Base-by-base conservation (phyloP, 164 flowering plant species). In the Chimonanthus praecox region DNA sequence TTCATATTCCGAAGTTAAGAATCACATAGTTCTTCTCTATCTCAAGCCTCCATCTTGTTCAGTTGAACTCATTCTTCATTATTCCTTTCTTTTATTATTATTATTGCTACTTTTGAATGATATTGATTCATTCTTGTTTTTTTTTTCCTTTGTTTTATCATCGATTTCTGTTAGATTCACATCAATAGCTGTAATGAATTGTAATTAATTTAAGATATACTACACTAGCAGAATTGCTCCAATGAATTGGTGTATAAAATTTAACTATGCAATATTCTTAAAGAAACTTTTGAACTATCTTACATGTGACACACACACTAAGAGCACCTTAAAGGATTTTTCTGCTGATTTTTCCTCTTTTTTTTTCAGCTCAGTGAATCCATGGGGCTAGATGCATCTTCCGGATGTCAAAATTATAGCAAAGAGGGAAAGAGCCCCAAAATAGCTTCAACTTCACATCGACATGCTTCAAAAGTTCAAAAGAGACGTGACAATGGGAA, bases 361-460 rank as follows among this genome's bases (percentile, higher is more conserved):
- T 64, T 78, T 15, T 76, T 75, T 82, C 84, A 88, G 90, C 48
- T 47, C 15, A 68, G 33, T 71, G 61, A 46, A 67, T 83, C 50
- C 58, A 91, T 93, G 94, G 84, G 82, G 72, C 66, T 78, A 67
- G 83, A 82, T 60, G 83, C 85, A 84, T 90, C 85, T 69, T 64
- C 80, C 74, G 90, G 90, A 49, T 84, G 84, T 68, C 87, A 83
- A 21, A 85, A 85, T 77, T 77, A 75, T 47, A 73, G 85, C 77
- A 73, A 76, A 49, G 80, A 80, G 78, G 16, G 60, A 54, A 79
- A 76, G 65, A 87, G 85, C 75, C 90, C 94, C 7, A 87, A 81
- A 51, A 83, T 83, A 11, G 85, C 83, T 76, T 87, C 83, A 75
- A 85, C 81, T 43, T 70, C 88, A 68, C 82, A 74, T 62, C 77